Evolutionary conservation across 495 filamentous ascomycete species (phyloP).

Genomic region (Podospora tetraspora): DNA sequence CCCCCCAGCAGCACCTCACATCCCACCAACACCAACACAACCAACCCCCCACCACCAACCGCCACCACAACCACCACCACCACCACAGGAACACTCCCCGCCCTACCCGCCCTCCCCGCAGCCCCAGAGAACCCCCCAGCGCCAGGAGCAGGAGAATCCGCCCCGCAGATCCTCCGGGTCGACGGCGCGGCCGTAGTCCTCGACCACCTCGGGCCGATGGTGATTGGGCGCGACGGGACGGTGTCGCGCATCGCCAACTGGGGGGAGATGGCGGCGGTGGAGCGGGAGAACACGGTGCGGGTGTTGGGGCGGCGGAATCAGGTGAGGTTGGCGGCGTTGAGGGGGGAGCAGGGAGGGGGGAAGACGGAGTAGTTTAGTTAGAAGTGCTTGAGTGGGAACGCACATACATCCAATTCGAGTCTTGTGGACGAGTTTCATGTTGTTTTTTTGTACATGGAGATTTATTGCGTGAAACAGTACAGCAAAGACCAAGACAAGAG

Average conservation of each 20-base stretch:
- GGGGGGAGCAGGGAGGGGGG: constrained; percentile 19
- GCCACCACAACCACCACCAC: no score
- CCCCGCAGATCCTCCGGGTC: constrained; percentile 46
- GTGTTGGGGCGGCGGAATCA: constrained; percentile 61
- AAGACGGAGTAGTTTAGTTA: background rate
- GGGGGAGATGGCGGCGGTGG: constrained; percentile 58
- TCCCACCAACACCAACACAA: background rate
- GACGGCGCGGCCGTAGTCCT: constrained; percentile 47
- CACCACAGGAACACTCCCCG: background rate
- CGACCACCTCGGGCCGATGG: constrained; percentile 59
- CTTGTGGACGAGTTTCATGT: background rate
- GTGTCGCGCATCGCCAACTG: constrained; percentile 63
- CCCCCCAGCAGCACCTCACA: background rate
- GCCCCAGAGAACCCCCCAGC: constrained; percentile 11
- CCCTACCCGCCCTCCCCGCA: constrained; percentile 23
- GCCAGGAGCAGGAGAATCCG: background rate
- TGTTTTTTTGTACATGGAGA: background rate
- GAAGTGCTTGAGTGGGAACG: background rate
- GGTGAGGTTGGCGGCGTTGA: constrained; percentile 51
- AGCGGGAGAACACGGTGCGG: constrained; percentile 56
- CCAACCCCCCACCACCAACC: background rate
- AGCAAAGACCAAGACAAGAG: background rate
- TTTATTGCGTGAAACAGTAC: background rate
- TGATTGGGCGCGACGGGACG: constrained; percentile 63
- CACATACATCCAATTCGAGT: background rate